A percentile compares a stretch with the other conserved stretches of the same genome.
Conservation (phyloP, 257 asterid genomes). For the Schizonepeta tenuifolia region DNA sequence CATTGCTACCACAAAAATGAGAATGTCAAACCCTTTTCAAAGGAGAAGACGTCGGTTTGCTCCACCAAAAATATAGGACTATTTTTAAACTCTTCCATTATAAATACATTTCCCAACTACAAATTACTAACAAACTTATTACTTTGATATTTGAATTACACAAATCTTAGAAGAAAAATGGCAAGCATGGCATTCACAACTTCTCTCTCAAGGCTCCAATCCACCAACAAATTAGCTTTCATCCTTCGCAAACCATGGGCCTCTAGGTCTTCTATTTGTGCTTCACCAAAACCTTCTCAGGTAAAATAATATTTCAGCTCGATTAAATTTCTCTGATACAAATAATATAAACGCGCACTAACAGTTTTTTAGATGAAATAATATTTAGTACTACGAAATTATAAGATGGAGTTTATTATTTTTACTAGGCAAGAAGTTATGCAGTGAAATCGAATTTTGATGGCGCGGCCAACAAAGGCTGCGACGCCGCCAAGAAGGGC, state of each 20-base stretch:
- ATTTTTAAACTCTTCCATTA: conserved; percentile 13
- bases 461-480: conserved; percentile 42
- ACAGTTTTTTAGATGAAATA: background rate
- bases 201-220: conserved; percentile 50
- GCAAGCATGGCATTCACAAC: conserved; percentile 49
- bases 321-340: too few relatives aligned
- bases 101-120: conserved; percentile 21
- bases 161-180: conserved; percentile 25
- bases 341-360: too few relatives aligned
- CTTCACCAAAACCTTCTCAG: conserved; percentile 42
- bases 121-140: background rate
- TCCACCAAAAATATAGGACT: background rate
- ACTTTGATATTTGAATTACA: background rate
- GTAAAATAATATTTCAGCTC: conserved; percentile 8
- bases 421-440: conserved; percentile 26
- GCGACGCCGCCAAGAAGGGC: conserved; percentile 56
- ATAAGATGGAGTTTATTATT: background rate
- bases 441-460: conserved; percentile 43
- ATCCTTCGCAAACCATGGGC: background rate
- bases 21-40: background rate
- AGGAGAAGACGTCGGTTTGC: conserved; percentile 37
- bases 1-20: conserved; percentile 5
- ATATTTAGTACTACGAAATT: background rate
- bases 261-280: conserved; percentile 15
- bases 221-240: conserved; percentile 22